Conservation (phyloP, 805 yeast genomes). For the Wickerhamiella spandovensis region DNA sequence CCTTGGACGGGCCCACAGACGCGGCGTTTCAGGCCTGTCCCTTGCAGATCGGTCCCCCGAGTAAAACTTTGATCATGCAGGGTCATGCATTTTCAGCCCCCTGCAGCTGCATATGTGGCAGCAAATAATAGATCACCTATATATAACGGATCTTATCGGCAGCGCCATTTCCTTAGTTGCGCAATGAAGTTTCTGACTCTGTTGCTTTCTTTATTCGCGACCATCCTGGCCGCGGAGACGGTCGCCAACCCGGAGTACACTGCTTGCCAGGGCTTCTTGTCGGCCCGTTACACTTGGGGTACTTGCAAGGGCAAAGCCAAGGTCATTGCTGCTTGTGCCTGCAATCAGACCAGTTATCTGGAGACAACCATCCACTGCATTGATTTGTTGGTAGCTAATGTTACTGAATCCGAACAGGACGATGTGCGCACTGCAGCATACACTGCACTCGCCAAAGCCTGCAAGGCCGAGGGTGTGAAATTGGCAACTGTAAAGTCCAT, state of each 20-base stretch:
- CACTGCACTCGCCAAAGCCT: background rate
- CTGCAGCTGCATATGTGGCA: background rate
- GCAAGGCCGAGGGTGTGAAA: background rate
- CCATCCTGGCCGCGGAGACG: background rate
- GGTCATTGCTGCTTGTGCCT: background rate
- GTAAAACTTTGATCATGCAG: background rate
- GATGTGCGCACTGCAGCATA: background rate
- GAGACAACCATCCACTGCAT: constrained; percentile 10
- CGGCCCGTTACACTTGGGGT: background rate
- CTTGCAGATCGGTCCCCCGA: background rate
- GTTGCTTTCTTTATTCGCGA: background rate
- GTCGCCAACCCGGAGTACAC: background rate
- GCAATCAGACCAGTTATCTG: background rate
- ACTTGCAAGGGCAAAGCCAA: background rate
- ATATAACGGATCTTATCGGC: background rate
- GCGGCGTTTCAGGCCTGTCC: background rate
- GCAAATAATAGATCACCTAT: background rate
- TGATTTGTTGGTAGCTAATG: background rate
- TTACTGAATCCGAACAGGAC: background rate
- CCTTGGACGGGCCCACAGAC: too few relatives aligned
- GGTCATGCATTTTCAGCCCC: background rate
- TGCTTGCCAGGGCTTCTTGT: background rate
- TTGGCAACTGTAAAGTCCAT: background rate
- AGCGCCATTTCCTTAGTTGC: background rate
- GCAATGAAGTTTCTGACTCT: background rate